Conservation (phyloP, 305 asterid species). For the Coffea humblotiana region DNA sequence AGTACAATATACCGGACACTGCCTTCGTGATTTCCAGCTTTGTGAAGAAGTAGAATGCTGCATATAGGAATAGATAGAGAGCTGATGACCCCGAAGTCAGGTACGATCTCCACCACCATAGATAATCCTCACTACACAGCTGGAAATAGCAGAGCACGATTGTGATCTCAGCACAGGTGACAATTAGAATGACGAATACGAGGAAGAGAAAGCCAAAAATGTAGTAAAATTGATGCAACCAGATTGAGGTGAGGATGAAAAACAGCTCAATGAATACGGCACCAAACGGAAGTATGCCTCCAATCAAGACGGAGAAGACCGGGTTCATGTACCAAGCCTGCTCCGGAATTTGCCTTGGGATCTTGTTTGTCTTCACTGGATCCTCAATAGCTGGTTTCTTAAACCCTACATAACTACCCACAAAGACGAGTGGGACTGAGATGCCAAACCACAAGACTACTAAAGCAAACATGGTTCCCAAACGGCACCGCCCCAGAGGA, state of each 20-base stretch:
- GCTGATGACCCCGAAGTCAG: constrained; percentile 93
- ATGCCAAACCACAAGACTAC: constrained; percentile 81
- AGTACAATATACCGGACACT: constrained; percentile 71
- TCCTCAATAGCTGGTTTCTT: constrained; percentile 70
- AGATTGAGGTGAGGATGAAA: constrained; percentile 88
- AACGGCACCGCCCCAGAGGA: constrained; percentile 89
- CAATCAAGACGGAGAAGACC: constrained; percentile 74
- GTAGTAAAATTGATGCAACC: constrained; percentile 91
- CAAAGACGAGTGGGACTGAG: constrained; percentile 80
- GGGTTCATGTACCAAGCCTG: constrained; percentile 98
- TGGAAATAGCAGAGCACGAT: constrained; percentile 90
- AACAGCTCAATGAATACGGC: constrained; percentile 91
- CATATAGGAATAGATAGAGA: constrained; percentile 74
- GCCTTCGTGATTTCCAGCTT: constrained; percentile 84
- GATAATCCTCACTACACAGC: constrained; percentile 89
- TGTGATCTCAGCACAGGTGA: constrained; percentile 90
- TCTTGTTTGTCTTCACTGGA: constrained; percentile 89
- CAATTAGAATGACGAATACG: constrained; percentile 70
- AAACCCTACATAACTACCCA: constrained; percentile 75
- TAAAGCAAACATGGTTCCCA: constrained; percentile 83
- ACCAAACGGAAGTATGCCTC: constrained; percentile 92
- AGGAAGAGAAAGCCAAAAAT: constrained; percentile 87
- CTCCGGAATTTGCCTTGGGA: constrained; percentile 90
- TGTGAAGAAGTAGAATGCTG: constrained; percentile 87
- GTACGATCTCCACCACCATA: constrained; percentile 98